These are phyloP conservation scores for Botrytis fabae DNA, from an alignment of 2,329 filamentous ascomycete species.

Conservation along the genomic window DNA sequence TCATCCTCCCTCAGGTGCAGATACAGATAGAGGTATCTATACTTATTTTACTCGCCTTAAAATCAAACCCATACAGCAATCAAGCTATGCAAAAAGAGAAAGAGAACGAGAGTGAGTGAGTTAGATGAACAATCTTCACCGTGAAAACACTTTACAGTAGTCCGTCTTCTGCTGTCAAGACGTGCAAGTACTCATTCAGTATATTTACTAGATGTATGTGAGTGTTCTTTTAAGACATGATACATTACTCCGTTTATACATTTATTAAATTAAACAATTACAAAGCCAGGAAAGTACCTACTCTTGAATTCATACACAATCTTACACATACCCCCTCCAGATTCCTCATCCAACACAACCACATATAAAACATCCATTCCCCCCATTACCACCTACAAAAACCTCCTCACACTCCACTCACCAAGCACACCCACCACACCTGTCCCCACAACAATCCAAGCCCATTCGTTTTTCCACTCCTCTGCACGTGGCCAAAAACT, in stretches of 20 bases:
- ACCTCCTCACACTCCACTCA: conserved; percentile 8
- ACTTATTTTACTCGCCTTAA: too few species aligned
- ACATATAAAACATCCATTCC: too few species aligned
- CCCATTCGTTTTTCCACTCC: conserved; percentile 23
- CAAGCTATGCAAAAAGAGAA: too few species aligned
- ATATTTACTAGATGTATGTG: not conserved
- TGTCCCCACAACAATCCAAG: conserved; percentile 19
- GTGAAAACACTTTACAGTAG: too few species aligned
- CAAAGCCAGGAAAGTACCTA: not conserved
- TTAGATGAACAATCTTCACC: too few species aligned
- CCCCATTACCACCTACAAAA: not conserved
- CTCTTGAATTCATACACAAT: not conserved
- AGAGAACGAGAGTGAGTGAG: too few species aligned
- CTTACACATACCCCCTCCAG: not conserved
- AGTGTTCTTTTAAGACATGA: too few species aligned
- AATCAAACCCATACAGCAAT: too few species aligned
- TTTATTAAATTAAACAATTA: not conserved
- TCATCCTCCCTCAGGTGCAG: too few species aligned
- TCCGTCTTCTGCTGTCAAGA: not conserved
- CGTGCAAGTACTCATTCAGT: not conserved
- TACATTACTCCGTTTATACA: not conserved
- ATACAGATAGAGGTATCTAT: too few species aligned
- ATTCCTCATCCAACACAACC: not conserved
- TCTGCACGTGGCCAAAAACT: conserved; percentile 24
- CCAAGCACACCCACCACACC: conserved; percentile 16